Percentiles rank a stretch among this genome's conserved stretches.
These are phyloP conservation scores for Kernera saxatilis DNA, from an alignment of 345 rosid genomes.

Conservation along the genomic window DNA sequence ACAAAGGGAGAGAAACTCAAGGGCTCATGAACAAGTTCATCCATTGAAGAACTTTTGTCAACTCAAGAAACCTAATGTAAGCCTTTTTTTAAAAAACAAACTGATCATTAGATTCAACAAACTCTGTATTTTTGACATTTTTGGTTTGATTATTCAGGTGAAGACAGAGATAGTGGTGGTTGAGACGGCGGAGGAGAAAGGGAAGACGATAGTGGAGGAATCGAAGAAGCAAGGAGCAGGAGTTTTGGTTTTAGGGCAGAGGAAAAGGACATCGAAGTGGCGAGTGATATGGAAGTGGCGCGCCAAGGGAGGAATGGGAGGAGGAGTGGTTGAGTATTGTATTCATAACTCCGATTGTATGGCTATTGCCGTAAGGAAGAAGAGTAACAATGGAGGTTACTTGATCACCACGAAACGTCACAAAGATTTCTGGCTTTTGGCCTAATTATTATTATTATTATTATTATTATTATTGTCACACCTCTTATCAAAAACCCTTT, in stretches of 20 bases:
- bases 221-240: conserved; percentile 70
- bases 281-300: conserved; percentile 84
- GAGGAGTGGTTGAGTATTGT: conserved; percentile 72
- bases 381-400: conserved; percentile 88
- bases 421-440: conserved; percentile 98
- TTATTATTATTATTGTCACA: neutral
- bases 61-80: conserved; percentile 80
- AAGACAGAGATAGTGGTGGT: conserved; percentile 60
- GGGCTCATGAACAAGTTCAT: conserved; percentile 52
- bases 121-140: neutral
- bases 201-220: conserved; percentile 75
- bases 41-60: conserved; percentile 66
- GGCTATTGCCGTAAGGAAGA: conserved; percentile 92
- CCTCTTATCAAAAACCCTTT: neutral
- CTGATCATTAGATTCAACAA: neutral
- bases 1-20: conserved; percentile 45
- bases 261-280: conserved; percentile 72
- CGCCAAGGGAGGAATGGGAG: conserved; percentile 13
- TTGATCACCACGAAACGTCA: conserved; percentile 96
- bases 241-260: conserved; percentile 76
- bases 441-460: conserved; percentile 33
- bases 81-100: neutral
- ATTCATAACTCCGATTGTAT: conserved; percentile 86
- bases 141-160: conserved; percentile 35
- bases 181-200: conserved; percentile 79